A percentile compares a stretch with the other conserved stretches of the same genome.
phyloP scores from a whole-genome alignment of 2,329 filamentous ascomycete genomes.

The Penicillium sp. region DNA sequence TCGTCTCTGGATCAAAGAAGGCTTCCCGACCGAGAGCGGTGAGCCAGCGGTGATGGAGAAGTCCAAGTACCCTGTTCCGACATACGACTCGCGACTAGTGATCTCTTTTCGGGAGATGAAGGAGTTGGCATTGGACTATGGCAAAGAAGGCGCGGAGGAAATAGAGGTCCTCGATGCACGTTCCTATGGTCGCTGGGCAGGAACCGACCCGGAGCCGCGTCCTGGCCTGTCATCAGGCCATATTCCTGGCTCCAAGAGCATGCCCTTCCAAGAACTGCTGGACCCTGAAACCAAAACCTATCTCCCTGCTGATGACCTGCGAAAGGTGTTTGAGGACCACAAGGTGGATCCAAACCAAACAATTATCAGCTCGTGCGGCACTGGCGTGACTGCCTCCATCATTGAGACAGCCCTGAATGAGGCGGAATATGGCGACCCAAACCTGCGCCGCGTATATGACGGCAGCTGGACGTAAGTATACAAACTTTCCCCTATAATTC shows the following conservation, averaged over 20 bases:
- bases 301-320: slow-evolving; percentile 67
- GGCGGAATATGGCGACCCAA: slow-evolving; percentile 67
- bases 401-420: slow-evolving; percentile 82
- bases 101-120: slow-evolving; percentile 79
- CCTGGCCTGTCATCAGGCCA: slow-evolving; percentile 84
- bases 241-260: slow-evolving; percentile 80
- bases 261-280: slow-evolving; percentile 76
- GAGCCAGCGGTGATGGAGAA: slow-evolving; percentile 38
- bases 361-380: slow-evolving; percentile 86
- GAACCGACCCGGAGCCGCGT: slow-evolving; percentile 80
- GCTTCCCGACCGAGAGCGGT: slow-evolving; percentile 77
- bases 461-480: slow-evolving; percentile 91
- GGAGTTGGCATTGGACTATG: slow-evolving; percentile 69
- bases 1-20: slow-evolving; percentile 83
- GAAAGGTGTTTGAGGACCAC: slow-evolving; percentile 72
- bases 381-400: slow-evolving; percentile 87
- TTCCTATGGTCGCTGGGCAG: slow-evolving; percentile 73
- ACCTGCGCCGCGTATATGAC: slow-evolving; percentile 78
- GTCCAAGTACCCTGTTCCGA: slow-evolving; percentile 51
- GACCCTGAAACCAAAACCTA: slow-evolving; percentile 81
- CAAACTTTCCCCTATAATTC: background rate
- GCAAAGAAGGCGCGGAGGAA: slow-evolving; percentile 78
- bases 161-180: slow-evolving; percentile 89
- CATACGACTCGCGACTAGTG: slow-evolving; percentile 63
- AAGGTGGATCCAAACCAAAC: slow-evolving; percentile 75